These are phyloP conservation scores for Teunomyces panamensis DNA, from an alignment of 805 yeast genomes.

Conservation along the genomic window DNA sequence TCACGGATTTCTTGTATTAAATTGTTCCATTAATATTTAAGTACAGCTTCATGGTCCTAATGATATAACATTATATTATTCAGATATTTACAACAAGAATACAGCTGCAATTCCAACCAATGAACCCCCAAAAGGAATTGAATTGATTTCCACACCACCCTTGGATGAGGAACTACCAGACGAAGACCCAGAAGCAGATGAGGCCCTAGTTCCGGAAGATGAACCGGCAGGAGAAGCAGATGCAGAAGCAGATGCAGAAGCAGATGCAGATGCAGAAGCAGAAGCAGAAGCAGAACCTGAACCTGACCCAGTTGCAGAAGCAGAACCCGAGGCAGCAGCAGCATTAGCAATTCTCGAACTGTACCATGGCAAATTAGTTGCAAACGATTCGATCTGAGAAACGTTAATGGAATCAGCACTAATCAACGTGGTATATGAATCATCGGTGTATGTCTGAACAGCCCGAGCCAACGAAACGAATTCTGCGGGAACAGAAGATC, in stretches of 20 bases:
- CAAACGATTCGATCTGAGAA: conserved; percentile 8
- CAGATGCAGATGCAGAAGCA: not conserved
- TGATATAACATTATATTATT: not conserved
- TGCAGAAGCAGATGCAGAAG: not conserved
- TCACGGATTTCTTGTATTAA: not conserved
- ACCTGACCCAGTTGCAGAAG: conserved; percentile 2
- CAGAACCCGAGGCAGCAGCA: conserved; percentile 8
- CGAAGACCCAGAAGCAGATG: not conserved
- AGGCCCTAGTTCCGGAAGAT: not conserved
- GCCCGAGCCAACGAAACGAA: conserved; percentile 26
- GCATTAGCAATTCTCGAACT: conserved; percentile 6
- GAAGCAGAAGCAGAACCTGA: not conserved
- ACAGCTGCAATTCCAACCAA: not conserved
- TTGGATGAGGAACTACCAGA: not conserved
- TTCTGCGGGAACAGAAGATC: conserved; percentile 20
- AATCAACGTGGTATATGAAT: conserved; percentile 34
- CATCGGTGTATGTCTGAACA: conserved; percentile 33
- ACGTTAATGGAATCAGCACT: conserved; percentile 7
- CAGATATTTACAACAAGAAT: not conserved
- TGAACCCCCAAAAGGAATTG: not conserved
- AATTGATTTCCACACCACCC: not conserved
- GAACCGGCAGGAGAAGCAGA: not conserved
- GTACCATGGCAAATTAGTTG: conserved; percentile 16
- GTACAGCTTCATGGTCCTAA: not conserved
- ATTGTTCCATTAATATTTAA: not conserved